phyloP scores from a whole-genome alignment of 352 stramenopile genomes.

The Paralagenidium karlingii region DNA sequence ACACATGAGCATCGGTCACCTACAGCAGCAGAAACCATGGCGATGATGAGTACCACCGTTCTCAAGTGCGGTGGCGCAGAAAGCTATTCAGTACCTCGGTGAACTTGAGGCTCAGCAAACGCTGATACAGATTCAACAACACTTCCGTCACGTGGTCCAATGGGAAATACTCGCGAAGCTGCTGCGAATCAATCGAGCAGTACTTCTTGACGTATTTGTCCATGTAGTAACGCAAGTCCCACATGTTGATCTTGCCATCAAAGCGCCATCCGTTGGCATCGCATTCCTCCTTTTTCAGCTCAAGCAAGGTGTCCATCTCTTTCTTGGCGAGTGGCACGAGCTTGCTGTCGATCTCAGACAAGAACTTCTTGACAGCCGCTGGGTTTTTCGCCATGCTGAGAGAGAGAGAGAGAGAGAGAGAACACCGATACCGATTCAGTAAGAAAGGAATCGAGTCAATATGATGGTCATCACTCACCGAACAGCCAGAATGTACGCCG shows the following conservation, averaged over 20 bases:
- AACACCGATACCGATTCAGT: constrained; percentile 3
- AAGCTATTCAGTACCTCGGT: constrained; percentile 59
- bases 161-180: constrained; percentile 83
- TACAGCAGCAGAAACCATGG: constrained; percentile 1
- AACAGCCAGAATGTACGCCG: constrained; percentile 73
- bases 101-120: constrained; percentile 80
- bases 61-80: no score
- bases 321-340: constrained; percentile 65
- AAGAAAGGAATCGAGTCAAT: no score
- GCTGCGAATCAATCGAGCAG: constrained; percentile 78
- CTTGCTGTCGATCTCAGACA: constrained; percentile 64
- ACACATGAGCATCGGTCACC: constrained; percentile 74
- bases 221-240: constrained; percentile 86
- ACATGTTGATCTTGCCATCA: constrained; percentile 84
- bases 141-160: constrained; percentile 76
- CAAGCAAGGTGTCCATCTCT: constrained; percentile 51
- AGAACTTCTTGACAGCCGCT: constrained; percentile 47
- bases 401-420: not conserved
- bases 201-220: constrained; percentile 79
- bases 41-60: not conserved
- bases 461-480: constrained; percentile 37
- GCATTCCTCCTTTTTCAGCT: constrained; percentile 58
- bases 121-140: constrained; percentile 80
- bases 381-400: constrained; percentile 55
- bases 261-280: constrained; percentile 39